Base-by-base conservation (phyloP, 1,139 yeast species). In the Geotrichum aggregatum region DNA sequence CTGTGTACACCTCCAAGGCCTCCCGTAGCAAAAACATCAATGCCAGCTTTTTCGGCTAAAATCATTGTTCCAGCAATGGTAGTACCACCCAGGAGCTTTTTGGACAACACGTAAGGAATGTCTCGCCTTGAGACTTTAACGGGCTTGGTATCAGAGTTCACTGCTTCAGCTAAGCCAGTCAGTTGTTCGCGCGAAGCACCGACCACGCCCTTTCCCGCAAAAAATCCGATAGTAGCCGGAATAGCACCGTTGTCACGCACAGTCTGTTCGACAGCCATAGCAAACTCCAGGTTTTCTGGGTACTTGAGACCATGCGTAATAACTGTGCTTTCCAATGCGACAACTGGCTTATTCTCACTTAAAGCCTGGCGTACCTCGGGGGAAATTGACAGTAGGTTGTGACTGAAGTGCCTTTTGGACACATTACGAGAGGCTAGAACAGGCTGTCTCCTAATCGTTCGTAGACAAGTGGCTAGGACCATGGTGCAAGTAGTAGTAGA, bases 1-100 rank as follows among this genome's bases (percentile, higher is more conserved):
- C 88, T 76, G 63, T 89, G 96, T 13, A 88, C 96, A 14, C 97
- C 97, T 7, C 97, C 96, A 26, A 88, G 74, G 0, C 97, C 97
- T 38, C 97, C 97, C 1, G 96, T 89, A 1, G 95, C 95, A 74
- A 88, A 89, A 19, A 89, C 89, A 59, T 79, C 77, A 60, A 88
- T 86, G 0, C 95, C 94, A 0, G 91, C 91, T 63, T 71, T 64
- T 52, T 82, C 75, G 0, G 96, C 83, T 14, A 89, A 68, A 14
- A 88, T 84, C 95, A 88, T 87, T 0, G 96, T 88, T 49, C 87
- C 84, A 1, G 96, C 88, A 56, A 88, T 87, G 0, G 97, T 88
- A 1, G 97, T 89, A 1, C 96, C 96, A 3, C 97, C 97, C 52
- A 78, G 74, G 31, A 80, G 67, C 42, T 72, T 70, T 41, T 75